Evolutionary conservation across 768 basidiomycete genomes (phyloP).

Genomic region (Xerocomellus dryophilus): DNA sequence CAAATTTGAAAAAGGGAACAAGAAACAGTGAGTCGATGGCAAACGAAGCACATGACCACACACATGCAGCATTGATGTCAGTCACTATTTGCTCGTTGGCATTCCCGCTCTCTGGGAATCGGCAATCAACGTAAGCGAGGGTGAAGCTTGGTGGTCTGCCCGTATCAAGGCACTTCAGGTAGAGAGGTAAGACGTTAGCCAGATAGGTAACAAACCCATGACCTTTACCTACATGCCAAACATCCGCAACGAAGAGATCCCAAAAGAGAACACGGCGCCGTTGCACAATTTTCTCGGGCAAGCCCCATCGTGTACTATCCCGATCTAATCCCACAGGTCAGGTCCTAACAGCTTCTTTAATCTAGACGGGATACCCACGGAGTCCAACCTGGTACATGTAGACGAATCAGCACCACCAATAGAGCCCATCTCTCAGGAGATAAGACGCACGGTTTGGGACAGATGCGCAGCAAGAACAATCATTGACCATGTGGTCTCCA

Average conservation of each 20-base stretch:
- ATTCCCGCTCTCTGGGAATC: constrained; percentile 43
- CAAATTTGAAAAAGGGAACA: neutral
- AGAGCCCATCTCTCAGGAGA: neutral
- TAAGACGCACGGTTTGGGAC: constrained; percentile 54
- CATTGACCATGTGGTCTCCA: constrained; percentile 70
- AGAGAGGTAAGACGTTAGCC: constrained; percentile 8
- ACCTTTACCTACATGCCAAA: constrained; percentile 55
- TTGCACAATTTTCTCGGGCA: constrained; percentile 61
- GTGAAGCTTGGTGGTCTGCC: constrained; percentile 71
- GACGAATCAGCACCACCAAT: constrained; percentile 11
- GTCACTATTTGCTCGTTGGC: constrained; percentile 15
- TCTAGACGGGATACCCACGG: constrained; percentile 44
- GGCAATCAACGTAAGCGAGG: constrained; percentile 64
- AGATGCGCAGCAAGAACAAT: constrained; percentile 64
- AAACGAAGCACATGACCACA: constrained; percentile 11
- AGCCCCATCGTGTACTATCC: constrained; percentile 61
- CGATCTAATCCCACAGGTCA: constrained; percentile 42
- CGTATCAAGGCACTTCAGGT: constrained; percentile 56
- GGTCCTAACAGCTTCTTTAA: constrained; percentile 5
- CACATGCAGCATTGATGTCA: constrained; percentile 27
- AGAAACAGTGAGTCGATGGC: neutral
- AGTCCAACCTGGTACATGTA: constrained; percentile 54
- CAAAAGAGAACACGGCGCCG: constrained; percentile 70
- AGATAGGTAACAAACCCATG: neutral
- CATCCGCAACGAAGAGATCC: constrained; percentile 72